phyloP scores from a whole-genome alignment of 805 yeast species.

The Candida oleophila region DNA sequence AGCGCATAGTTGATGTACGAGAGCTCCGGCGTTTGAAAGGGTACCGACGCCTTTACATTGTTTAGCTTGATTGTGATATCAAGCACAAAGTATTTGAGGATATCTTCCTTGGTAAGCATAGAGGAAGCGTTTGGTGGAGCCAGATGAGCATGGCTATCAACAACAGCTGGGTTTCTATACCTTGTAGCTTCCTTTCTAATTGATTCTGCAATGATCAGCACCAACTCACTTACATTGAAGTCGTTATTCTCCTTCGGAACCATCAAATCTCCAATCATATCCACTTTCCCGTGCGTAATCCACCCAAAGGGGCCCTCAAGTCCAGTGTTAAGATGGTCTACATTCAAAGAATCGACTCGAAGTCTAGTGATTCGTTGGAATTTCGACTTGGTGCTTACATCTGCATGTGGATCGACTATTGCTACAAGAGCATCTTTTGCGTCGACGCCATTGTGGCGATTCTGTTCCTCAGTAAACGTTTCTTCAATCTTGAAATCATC shows the following conservation, averaged over 20 bases:
- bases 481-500: conserved; percentile 39
- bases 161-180: conserved; percentile 26
- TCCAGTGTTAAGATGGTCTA: conserved; percentile 89
- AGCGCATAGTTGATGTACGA: conserved; percentile 91
- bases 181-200: conserved; percentile 50
- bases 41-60: conserved; percentile 86
- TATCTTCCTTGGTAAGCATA: conserved; percentile 20
- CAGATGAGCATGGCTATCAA: neutral
- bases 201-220: conserved; percentile 46
- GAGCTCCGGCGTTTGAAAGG: conserved; percentile 81
- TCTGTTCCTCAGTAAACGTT: conserved; percentile 11
- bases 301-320: conserved; percentile 95
- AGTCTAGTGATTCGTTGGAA: conserved; percentile 64
- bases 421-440: neutral
- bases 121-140: conserved; percentile 14
- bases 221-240: conserved; percentile 47
- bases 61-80: conserved; percentile 78
- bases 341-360: conserved; percentile 78
- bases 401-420: neutral
- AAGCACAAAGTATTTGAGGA: conserved; percentile 63
- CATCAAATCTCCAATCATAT: conserved; percentile 87
- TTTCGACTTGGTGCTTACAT: conserved; percentile 34
- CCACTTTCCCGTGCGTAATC: conserved; percentile 91
- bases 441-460: conserved; percentile 3
- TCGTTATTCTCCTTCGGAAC: conserved; percentile 67